phyloP scores from a whole-genome alignment of 2,329 filamentous ascomycete species.

The Aspergillus novofumigatus region DNA sequence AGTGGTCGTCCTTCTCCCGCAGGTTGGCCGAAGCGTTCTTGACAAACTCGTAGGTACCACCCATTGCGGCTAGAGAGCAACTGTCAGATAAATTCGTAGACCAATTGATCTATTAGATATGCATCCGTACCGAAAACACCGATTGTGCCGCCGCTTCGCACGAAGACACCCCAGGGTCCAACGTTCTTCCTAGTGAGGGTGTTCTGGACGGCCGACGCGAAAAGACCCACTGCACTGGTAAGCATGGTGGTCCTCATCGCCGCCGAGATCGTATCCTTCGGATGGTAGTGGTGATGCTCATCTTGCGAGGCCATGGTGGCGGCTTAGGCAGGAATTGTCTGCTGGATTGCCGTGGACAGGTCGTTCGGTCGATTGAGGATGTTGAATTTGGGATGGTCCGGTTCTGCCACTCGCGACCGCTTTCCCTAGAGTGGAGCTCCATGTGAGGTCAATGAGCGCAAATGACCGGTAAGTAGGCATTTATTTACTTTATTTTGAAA shows the following conservation, averaged over 20 bases:
- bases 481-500: background rate
- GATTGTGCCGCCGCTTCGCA: constrained; percentile 71
- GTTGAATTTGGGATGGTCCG: constrained; percentile 24
- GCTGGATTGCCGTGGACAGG: constrained; percentile 24
- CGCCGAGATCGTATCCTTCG: constrained; percentile 68
- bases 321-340: constrained; percentile 17
- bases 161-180: constrained; percentile 75
- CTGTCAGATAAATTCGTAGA: constrained; percentile 8
- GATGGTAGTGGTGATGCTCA: constrained; percentile 57
- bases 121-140: constrained; percentile 57
- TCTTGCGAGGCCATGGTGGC: constrained; percentile 47
- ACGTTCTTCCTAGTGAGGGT: constrained; percentile 78
- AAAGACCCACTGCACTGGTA: constrained; percentile 64
- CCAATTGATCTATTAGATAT: background rate
- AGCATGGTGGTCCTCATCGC: constrained; percentile 62
- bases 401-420: constrained; percentile 27
- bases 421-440: constrained; percentile 16
- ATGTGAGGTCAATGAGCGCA: constrained; percentile 5
- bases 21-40: constrained; percentile 76
- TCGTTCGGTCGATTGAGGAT: constrained; percentile 16
- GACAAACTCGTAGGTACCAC: constrained; percentile 73
- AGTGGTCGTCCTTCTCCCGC: constrained; percentile 74
- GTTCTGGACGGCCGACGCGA: constrained; percentile 78
- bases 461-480: background rate
- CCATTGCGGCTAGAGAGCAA: constrained; percentile 58